Base-by-base conservation (phyloP, 768 basidiomycete species). In the Mycena venus region DNA sequence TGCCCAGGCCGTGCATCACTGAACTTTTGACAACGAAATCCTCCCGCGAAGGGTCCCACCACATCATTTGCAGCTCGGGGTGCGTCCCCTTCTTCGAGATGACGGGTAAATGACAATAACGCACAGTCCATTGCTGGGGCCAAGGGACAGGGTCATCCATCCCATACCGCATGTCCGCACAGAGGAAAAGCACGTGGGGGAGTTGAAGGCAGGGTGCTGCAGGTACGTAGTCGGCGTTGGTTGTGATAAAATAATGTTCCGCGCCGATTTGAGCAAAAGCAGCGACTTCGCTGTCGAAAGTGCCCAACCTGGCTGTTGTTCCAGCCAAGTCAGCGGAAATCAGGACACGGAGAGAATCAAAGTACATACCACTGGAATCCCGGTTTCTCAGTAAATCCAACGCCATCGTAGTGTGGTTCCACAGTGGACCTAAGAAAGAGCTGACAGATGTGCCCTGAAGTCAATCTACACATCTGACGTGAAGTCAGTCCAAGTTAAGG, bases 11-110 rank as follows among this genome's bases (percentile, higher is more conserved):
- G 3, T 29, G 55, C 2, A 40, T 68, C 11, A 68, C 32, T 5
- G 67, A 21, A 19, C 56, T 68, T 21, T 56, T 56, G 38, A 68
- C 67, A 11, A 47, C 31, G 19, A 53, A 63, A 56, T 70, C 69
- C 19, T 15, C 27, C 29, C 14, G 49, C 4, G 61, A 55, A 7
- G 69, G 69, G 19, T 67, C 34, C 51, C 58, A 67, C 65, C 65
- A 67, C 67, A 68, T 68, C 7, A 25, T n/a, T 0, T 3, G 19
- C 27, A 68, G 56, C 11, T 59, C 67, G 21, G 19, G 27, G 38
- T 32, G 42, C 6, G 29, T n/a, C 3, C 40, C 55, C 4, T 19
- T n/a, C 31, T 42, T 31, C 3, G 67, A n/a, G 27, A 68, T 68
- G 10, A 38, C 9, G 8, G 67, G n/a, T 2, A 68, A 9, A 32